phyloP scores from a whole-genome alignment of 371 early-diverging fungal species.

The Catenaria anguillulae region DNA sequence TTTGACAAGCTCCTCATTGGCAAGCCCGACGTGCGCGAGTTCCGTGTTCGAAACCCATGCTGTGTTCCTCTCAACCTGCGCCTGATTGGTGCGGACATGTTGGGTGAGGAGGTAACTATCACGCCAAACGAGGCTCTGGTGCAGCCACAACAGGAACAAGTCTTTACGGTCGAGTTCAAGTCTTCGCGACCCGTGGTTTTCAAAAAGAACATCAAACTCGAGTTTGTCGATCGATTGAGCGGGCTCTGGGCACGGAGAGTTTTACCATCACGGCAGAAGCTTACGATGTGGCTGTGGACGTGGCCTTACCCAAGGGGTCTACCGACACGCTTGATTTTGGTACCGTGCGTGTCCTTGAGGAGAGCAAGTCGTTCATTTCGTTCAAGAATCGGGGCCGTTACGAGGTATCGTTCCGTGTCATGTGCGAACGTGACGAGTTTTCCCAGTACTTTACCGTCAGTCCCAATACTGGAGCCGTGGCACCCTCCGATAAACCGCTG shows the following conservation, averaged over 20 bases:
- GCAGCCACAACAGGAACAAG: slow-evolving; percentile 22
- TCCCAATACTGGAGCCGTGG: slow-evolving; percentile 30
- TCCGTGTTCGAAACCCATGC: slow-evolving; percentile 30
- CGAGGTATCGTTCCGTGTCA: slow-evolving; percentile 34
- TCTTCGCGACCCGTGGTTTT: slow-evolving; percentile 26
- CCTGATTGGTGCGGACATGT: slow-evolving; percentile 27
- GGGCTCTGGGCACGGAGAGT: slow-evolving; percentile 14
- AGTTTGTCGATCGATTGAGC: slow-evolving; percentile 32
- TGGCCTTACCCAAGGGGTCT: slow-evolving; percentile 39
- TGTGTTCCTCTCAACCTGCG: slow-evolving; percentile 32
- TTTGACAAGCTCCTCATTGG: slow-evolving; percentile 38
- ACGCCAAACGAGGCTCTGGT: slow-evolving; percentile 30
- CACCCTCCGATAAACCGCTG: slow-evolving; percentile 39
- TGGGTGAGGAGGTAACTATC: slow-evolving; percentile 38
- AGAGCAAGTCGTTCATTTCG: slow-evolving; percentile 31
- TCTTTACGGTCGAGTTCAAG: slow-evolving; percentile 27
- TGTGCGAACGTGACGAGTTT: slow-evolving; percentile 28
- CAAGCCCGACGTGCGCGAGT: slow-evolving; percentile 27
- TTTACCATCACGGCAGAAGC: slow-evolving; percentile 31
- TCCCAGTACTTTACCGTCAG: slow-evolving; percentile 24
- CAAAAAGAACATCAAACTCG: slow-evolving; percentile 27
- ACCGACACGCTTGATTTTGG: slow-evolving; percentile 40
- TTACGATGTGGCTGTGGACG: slow-evolving; percentile 37
- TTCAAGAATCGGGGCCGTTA: slow-evolving; percentile 41
- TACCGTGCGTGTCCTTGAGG: slow-evolving; percentile 33